Evolutionary conservation across 2,329 filamentous ascomycete genomes (phyloP).

Genomic region (Mycogone perniciosa): DNA sequence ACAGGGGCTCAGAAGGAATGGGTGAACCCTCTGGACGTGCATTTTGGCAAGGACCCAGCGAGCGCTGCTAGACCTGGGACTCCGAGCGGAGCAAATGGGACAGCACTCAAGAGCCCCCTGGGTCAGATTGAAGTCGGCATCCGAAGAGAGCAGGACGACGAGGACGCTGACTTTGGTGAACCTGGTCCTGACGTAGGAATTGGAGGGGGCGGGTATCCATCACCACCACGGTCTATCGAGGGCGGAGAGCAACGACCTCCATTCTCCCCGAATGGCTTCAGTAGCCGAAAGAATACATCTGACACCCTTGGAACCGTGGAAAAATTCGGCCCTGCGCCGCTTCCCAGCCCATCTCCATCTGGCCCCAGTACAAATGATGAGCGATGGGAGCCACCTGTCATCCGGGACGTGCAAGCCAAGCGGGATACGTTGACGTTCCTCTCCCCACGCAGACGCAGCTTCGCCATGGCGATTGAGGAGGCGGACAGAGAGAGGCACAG

Average conservation of each 20-base stretch:
- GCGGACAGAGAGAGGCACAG: slow-evolving; percentile 16
- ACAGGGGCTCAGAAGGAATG: slow-evolving; percentile 32
- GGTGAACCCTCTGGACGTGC: slow-evolving; percentile 43
- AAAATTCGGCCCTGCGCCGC: slow-evolving; percentile 22
- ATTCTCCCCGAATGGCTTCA: slow-evolving; percentile 17
- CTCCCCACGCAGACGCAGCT: slow-evolving; percentile 39
- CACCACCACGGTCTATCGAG: slow-evolving; percentile 32
- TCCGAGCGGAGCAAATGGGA: slow-evolving; percentile 13
- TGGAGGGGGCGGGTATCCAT: slow-evolving; percentile 26
- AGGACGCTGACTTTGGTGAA: slow-evolving; percentile 5
- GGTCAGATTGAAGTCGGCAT: slow-evolving; percentile 35
- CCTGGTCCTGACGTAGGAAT: slow-evolving; percentile 7
- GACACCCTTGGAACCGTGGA: slow-evolving; percentile 20
- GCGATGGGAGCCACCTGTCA: slow-evolving; percentile 36
- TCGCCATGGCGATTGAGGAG: slow-evolving; percentile 35
- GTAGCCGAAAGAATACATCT: slow-evolving; percentile 15
- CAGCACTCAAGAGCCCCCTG: slow-evolving; percentile 31
- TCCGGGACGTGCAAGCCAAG: slow-evolving; percentile 43
- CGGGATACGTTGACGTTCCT: slow-evolving; percentile 45
- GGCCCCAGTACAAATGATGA: slow-evolving; percentile 35
- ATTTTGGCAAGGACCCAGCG: slow-evolving; percentile 30
- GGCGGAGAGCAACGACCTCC: slow-evolving; percentile 21
- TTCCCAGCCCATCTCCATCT: slow-evolving; percentile 39
- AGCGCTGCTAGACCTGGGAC: slow-evolving; percentile 19
- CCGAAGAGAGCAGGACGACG: slow-evolving; percentile 1